Evolutionary conservation across 805 yeast genomes (phyloP).

Genomic region (Saccharomycodes ludwigii): DNA sequence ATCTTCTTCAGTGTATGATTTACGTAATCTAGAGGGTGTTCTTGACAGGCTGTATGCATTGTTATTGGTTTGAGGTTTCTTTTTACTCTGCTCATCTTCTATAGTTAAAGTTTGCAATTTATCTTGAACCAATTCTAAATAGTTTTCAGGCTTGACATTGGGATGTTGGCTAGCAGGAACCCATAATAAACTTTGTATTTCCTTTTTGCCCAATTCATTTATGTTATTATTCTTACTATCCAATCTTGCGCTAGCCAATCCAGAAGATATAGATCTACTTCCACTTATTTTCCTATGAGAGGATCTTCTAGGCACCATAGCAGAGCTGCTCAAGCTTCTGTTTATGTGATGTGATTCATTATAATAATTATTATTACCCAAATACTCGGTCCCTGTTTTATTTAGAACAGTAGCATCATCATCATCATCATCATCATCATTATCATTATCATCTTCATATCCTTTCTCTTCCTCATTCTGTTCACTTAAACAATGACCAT

Average conservation of each 20-base stretch:
- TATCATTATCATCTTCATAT: slow-evolving; percentile 4
- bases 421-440: slow-evolving; percentile 9
- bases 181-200: slow-evolving; percentile 58
- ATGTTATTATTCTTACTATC: not conserved
- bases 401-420: slow-evolving; percentile 8
- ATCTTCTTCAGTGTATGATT: slow-evolving; percentile 18
- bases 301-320: no score
- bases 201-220: slow-evolving; percentile 10
- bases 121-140: slow-evolving; percentile 49
- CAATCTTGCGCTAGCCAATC: no score
- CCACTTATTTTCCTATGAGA: no score
- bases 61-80: slow-evolving; percentile 1
- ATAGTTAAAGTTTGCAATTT: slow-evolving; percentile 20
- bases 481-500: slow-evolving; percentile 6
- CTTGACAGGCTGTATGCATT: slow-evolving; percentile 15
- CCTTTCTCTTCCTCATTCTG: slow-evolving; percentile 2
- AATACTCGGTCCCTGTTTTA: no score
- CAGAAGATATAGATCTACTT: no score
- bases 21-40: slow-evolving; percentile 23
- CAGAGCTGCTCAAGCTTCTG: no score
- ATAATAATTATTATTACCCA: not conserved
- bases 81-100: not conserved
- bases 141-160: slow-evolving; percentile 85
- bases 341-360: not conserved
- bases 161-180: slow-evolving; percentile 95